phyloP scores from a whole-genome alignment of 805 yeast species.

The Hanseniaspora nectarophila region DNA sequence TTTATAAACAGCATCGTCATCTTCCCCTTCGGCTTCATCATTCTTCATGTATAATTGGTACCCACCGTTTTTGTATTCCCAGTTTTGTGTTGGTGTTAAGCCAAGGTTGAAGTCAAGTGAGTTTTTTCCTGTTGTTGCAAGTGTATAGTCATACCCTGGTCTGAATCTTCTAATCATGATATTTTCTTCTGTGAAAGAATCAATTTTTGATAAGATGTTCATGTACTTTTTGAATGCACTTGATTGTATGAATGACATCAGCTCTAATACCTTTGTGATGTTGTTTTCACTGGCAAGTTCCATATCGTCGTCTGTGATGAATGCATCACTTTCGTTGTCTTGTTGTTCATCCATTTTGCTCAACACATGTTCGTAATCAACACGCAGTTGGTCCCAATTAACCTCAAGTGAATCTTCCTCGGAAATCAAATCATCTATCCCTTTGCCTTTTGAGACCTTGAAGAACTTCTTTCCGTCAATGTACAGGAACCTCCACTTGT shows the following conservation, averaged over 20 bases:
- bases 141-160: conserved; percentile 86
- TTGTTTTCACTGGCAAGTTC: conserved; percentile 23
- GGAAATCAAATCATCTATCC: conserved; percentile 20
- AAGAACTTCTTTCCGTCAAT: conserved; percentile 49
- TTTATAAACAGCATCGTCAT: conserved; percentile 79
- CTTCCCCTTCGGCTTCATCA: conserved; percentile 40
- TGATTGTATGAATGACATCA: conserved; percentile 51
- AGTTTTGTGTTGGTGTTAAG: conserved; percentile 84
- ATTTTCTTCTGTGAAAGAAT: conserved; percentile 48
- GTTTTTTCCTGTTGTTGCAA: conserved; percentile 53
- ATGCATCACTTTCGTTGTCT: neutral
- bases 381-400: conserved; percentile 17
- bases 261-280: conserved; percentile 33
- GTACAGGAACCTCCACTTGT: conserved; percentile 76
- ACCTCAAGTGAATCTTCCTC: neutral
- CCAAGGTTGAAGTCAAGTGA: conserved; percentile 70
- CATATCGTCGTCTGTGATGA: conserved; percentile 33
- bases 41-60: conserved; percentile 82
- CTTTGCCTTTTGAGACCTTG: conserved; percentile 24
- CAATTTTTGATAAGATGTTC: conserved; percentile 45
- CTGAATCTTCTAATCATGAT: conserved; percentile 73
- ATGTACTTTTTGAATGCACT: conserved; percentile 61
- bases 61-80: conserved; percentile 82
- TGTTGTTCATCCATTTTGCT: conserved; percentile 30
- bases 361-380: conserved; percentile 23